Evolutionary conservation across 805 yeast genomes (phyloP), one percentile per base, ranked within the genome.

Genomic region (Wickerhamomyces bisporus): DNA sequence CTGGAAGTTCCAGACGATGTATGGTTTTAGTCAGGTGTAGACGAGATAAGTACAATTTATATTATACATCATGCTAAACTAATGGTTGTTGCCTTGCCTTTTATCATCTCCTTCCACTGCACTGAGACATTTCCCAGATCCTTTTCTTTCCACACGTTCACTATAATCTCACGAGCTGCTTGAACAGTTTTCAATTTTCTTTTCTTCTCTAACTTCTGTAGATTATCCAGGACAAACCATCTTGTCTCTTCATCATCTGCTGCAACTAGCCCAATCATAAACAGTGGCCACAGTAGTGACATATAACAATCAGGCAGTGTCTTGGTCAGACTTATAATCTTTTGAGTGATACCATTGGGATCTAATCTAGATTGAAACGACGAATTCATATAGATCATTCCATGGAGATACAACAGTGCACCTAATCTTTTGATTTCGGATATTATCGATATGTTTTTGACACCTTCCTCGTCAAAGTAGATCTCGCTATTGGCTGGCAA

Each of bases 281-380:
- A 67, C 4, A 66, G 35, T 1, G 73, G 67, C 73, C 73, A 67
- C 3, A 65, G 43, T 13, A 67, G 39, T 1, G 71, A 57, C 60
- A 64, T 62, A 30, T 58, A 59, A 19, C 53, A 45, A 19, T 49
- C 60, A 3, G 65, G 67, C 12, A 58, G 52, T 3, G 37, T 41
- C 15, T 23, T 23, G 14, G 49, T 50, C 4, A 62, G 40, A 13
- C 32, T 35, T 33, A 58, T 55, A 6, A 61, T 55, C 41, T 41
- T 46, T 16, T 32, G 33, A 5, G 59, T 48, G 26, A 47, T 45
- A 3, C 30, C 29, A 25, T 46, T 41, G 6, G 54, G 45, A 9
- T 46, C 44, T 8, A 40, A 23, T 6, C 43, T 34, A n/a, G 48
- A 42, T 8, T 41, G 41, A 7, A 29, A 8, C 15, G 31, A 36